Percentiles rank a stretch among this genome's conserved stretches.
phyloP scores from a whole-genome alignment of 768 basidiomycete genomes.

The Fomitopsis pulvina region DNA sequence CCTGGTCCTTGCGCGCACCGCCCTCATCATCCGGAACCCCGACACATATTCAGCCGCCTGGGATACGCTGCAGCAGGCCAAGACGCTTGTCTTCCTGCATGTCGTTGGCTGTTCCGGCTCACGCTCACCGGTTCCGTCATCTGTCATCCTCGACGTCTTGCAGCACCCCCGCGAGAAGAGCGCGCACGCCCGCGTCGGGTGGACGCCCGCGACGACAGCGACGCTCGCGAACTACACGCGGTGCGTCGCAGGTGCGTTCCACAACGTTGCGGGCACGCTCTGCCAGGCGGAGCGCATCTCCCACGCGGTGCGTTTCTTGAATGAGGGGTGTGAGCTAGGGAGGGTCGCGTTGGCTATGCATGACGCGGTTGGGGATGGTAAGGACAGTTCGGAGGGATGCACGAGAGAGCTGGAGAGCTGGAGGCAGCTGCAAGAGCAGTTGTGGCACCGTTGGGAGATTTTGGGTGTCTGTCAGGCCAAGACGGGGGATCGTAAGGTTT shows the following conservation, averaged over 20 bases:
- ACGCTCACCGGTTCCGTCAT: neutral
- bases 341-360: conserved; percentile 28
- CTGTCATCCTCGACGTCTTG: conserved; percentile 1
- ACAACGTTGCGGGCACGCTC: conserved; percentile 62
- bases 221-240: conserved; percentile 48
- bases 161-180: neutral
- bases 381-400: conserved; percentile 12
- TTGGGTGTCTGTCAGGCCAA: conserved; percentile 74
- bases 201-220: neutral
- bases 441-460: conserved; percentile 75
- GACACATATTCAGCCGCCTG: conserved; percentile 42
- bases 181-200: neutral
- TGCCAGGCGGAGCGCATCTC: conserved; percentile 60
- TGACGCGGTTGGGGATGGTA: conserved; percentile 8
- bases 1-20: conserved; percentile 45
- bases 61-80: conserved; percentile 40
- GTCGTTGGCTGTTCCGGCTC: neutral
- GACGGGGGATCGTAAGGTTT: conserved; percentile 69
- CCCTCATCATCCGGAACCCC: conserved; percentile 33
- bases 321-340: conserved; percentile 53
- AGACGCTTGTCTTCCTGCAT: conserved; percentile 18
- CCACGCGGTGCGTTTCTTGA: conserved; percentile 61
- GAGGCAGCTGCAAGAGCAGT: conserved; percentile 54
- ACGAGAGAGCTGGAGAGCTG: conserved; percentile 35
- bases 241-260: conserved; percentile 65